Conservation (phyloP, 345 rosid genomes). For the Hibiscus syriacus region DNA sequence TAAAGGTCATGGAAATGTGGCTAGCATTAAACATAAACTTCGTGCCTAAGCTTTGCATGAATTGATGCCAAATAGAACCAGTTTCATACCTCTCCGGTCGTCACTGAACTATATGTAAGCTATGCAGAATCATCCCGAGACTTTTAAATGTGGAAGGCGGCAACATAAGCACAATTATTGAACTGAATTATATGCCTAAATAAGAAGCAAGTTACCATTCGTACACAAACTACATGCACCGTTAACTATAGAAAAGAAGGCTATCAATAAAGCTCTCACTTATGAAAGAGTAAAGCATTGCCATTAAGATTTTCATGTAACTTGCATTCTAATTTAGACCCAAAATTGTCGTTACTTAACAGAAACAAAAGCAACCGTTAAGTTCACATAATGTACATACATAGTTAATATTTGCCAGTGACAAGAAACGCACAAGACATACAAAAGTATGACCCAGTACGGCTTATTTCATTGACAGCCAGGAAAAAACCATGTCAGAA, state of each 20-base stretch:
- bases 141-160: too few relatives aligned
- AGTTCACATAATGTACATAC: neutral
- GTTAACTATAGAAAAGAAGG: neutral
- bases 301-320: neutral
- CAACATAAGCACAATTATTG: neutral
- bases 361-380: neutral
- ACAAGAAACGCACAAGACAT: neutral
- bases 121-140: neutral
- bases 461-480: slow-evolving; percentile 7
- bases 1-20: neutral
- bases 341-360: neutral
- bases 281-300: neutral
- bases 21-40: neutral
- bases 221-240: neutral
- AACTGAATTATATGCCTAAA: neutral
- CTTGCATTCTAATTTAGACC: neutral
- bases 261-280: neutral
- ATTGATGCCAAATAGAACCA: neutral
- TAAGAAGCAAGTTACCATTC: neutral
- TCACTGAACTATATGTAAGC: neutral
- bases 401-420: neutral
- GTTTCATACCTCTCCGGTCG: too few relatives aligned
- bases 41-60: neutral
- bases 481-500: slow-evolving; percentile 16
- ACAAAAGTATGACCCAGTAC: slow-evolving; percentile 2